These are phyloP conservation scores for Alternaria rosae DNA, from an alignment of 2,329 filamentous ascomycete species.

Conservation along the genomic window DNA sequence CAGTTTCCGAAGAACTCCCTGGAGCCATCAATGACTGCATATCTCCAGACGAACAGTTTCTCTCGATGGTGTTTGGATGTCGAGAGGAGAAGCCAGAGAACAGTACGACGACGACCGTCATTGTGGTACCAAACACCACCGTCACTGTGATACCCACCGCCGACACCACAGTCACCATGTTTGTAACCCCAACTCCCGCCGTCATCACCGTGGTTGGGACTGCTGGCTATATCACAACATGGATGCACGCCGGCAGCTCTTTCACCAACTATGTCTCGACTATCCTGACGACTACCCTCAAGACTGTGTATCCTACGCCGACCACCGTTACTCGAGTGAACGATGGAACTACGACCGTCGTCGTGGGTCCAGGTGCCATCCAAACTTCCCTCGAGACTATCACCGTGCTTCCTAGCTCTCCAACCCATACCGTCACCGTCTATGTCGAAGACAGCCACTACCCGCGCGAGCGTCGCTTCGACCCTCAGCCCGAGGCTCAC, in stretches of 20 bases:
- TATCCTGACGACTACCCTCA: not conserved
- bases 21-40: constrained; percentile 14
- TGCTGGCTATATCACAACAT: not conserved
- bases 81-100: not conserved
- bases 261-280: not conserved
- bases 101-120: not conserved
- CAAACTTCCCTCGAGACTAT: too few species aligned
- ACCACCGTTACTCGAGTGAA: too few species aligned
- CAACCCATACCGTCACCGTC: not conserved
- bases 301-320: not conserved
- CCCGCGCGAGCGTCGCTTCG: not conserved
- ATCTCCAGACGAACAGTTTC: not conserved
- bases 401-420: not conserved
- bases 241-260: not conserved
- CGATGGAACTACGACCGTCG: too few species aligned
- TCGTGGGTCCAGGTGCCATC: too few species aligned
- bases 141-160: too few species aligned
- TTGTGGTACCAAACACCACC: not conserved
- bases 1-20: constrained; percentile 8
- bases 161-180: too few species aligned
- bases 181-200: too few species aligned
- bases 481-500: not conserved
- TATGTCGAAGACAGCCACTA: not conserved
- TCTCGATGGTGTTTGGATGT: constrained; percentile 29
- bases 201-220: not conserved